phyloP scores from a whole-genome alignment of 2,329 filamentous ascomycete genomes.

The Aspergillus sp. region DNA sequence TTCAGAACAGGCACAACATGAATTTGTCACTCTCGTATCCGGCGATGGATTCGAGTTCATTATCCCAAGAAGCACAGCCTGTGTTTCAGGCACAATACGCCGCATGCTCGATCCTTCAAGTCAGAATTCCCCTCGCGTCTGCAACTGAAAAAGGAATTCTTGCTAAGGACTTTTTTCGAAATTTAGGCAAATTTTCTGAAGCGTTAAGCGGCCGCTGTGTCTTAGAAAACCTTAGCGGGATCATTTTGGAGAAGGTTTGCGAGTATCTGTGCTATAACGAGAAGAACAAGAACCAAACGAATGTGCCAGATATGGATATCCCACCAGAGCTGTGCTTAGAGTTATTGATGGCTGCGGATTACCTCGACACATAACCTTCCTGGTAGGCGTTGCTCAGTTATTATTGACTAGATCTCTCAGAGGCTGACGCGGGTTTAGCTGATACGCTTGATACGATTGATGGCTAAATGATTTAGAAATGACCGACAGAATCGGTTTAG shows the following conservation, averaged over 20 bases:
- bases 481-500: background rate
- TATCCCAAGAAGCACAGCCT: constrained; percentile 60
- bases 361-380: constrained; percentile 51
- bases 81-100: constrained; percentile 61
- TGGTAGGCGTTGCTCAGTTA: background rate
- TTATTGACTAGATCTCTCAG: background rate
- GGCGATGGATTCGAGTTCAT: constrained; percentile 66
- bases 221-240: constrained; percentile 62
- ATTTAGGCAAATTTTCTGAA: constrained; percentile 61
- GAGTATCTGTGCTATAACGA: constrained; percentile 70
- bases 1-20: constrained; percentile 30
- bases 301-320: constrained; percentile 67
- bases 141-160: background rate
- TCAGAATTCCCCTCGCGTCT: constrained; percentile 37
- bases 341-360: constrained; percentile 67
- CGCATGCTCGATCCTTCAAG: constrained; percentile 64
- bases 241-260: constrained; percentile 68
- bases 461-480: constrained; percentile 2
- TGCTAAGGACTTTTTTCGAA: background rate
- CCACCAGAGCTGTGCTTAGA: constrained; percentile 65
- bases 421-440: background rate
- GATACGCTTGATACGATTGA: constrained; percentile 2
- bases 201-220: constrained; percentile 57
- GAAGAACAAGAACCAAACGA: constrained; percentile 59
- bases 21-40: constrained; percentile 65